These are phyloP conservation scores for Quercus agrifolia DNA, from an alignment of 306 rosid species.

Conservation along the genomic window DNA sequence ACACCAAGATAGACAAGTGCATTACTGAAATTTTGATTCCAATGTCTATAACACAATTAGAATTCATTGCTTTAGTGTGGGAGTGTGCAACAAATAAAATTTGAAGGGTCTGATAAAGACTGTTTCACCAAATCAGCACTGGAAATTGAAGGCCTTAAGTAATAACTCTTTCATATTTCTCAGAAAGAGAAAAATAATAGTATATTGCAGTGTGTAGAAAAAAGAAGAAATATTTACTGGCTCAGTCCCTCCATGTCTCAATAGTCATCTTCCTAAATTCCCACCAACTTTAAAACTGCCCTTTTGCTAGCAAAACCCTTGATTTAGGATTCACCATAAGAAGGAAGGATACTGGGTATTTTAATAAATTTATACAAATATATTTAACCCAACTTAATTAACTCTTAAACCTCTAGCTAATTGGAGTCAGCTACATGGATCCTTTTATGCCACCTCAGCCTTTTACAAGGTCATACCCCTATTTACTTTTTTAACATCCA, in stretches of 20 bases:
- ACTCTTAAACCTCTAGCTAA: too few species aligned
- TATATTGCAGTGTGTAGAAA: too few species aligned
- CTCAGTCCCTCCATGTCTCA: neutral
- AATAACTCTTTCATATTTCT: neutral
- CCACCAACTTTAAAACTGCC: neutral
- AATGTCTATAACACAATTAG: neutral
- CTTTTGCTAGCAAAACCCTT: neutral
- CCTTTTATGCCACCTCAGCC: too few species aligned
- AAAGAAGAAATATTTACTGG: too few species aligned
- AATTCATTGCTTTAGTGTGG: neutral
- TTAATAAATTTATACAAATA: neutral
- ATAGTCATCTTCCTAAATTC: neutral
- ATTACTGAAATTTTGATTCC: neutral
- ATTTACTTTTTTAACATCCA: too few species aligned
- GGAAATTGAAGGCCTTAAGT: neutral
- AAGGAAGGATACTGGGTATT: neutral
- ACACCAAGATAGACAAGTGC: neutral
- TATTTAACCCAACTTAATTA: neutral
- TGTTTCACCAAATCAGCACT: neutral
- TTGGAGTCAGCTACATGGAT: too few species aligned
- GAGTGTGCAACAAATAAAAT: neutral
- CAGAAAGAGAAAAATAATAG: neutral
- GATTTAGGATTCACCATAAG: neutral
- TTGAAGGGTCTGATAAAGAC: neutral
- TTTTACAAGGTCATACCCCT: too few species aligned